These are phyloP conservation scores for Colletotrichum tropicicola DNA, from an alignment of 2,329 filamentous ascomycete genomes.

Conservation along the genomic window DNA sequence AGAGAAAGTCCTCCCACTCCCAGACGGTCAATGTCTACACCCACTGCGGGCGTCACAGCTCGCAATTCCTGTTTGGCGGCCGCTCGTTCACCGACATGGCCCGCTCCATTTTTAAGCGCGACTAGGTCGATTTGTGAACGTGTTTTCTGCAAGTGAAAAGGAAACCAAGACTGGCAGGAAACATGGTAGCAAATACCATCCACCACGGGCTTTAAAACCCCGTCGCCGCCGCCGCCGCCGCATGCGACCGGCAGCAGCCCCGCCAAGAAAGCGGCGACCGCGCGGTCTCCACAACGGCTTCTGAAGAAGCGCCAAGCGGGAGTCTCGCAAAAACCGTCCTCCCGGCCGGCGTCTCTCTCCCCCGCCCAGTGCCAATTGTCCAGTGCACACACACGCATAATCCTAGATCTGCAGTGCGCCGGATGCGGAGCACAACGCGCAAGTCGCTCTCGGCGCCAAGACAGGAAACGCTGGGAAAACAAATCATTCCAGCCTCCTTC, in stretches of 20 bases:
- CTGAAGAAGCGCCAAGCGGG: constrained; percentile 8
- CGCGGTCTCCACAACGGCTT: background rate
- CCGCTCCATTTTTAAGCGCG: constrained; percentile 47
- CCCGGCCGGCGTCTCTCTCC: background rate
- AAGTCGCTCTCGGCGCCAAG: constrained; percentile 9
- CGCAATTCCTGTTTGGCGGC: constrained; percentile 62
- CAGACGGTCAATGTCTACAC: constrained; percentile 59
- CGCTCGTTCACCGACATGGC: constrained; percentile 54
- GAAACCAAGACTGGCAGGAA: background rate
- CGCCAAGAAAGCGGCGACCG: constrained; percentile 3
- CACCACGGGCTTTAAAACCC: background rate
- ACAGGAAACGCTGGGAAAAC: background rate
- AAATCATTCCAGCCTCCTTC: too few relatives aligned
- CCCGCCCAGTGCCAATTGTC: background rate
- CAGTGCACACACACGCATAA: background rate
- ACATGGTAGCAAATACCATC: background rate
- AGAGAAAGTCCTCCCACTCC: constrained; percentile 44
- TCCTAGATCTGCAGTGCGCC: background rate
- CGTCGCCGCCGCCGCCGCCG: constrained; percentile 1
- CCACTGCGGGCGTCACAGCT: constrained; percentile 63
- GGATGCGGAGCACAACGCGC: constrained; percentile 4
- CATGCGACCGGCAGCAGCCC: constrained; percentile 10
- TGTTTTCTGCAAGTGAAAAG: background rate
- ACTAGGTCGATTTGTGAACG: background rate
- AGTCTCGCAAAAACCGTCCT: background rate